Evolutionary conservation across 2,329 filamentous ascomycete genomes (phyloP).

Genomic region (Colletotrichum kahawae): DNA sequence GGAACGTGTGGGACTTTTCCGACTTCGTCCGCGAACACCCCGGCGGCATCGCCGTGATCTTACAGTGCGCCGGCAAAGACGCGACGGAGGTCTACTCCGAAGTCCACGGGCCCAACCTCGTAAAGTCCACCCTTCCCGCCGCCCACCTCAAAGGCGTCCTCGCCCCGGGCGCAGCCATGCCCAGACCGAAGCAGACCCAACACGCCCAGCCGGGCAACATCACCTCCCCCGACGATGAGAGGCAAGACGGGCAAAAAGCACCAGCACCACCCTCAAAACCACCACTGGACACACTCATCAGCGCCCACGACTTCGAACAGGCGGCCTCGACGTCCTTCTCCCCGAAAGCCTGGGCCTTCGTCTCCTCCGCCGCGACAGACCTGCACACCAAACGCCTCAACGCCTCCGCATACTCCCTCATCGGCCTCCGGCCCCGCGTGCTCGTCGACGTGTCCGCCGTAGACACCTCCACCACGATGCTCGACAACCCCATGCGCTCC

Average conservation of each 20-base stretch:
- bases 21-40: slow-evolving; percentile 58
- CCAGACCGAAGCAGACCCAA: not conserved
- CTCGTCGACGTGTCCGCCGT: slow-evolving; percentile 60
- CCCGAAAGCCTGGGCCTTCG: slow-evolving; percentile 73
- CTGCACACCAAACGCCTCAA: slow-evolving; percentile 63
- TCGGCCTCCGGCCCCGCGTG: slow-evolving; percentile 64
- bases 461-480: slow-evolving; percentile 55
- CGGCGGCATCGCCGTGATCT: slow-evolving; percentile 46
- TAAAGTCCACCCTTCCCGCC: slow-evolving; percentile 44
- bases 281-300: slow-evolving; percentile 60
- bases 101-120: slow-evolving; percentile 51
- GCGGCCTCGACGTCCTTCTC: slow-evolving; percentile 60
- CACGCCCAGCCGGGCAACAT: slow-evolving; percentile 33
- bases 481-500: slow-evolving; percentile 55
- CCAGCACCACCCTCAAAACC: slow-evolving; percentile 38
- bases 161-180: not conserved
- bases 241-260: not conserved
- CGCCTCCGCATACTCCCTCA: slow-evolving; percentile 55
- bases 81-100: slow-evolving; percentile 57
- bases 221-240: not conserved
- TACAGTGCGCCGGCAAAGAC: slow-evolving; percentile 57
- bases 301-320: slow-evolving; percentile 63
- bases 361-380: slow-evolving; percentile 69
- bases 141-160: slow-evolving; percentile 55
- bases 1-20: slow-evolving; percentile 69